phyloP scores from a whole-genome alignment of 73 alveolate genomes.

The Paramecium tetraurelia region DNA sequence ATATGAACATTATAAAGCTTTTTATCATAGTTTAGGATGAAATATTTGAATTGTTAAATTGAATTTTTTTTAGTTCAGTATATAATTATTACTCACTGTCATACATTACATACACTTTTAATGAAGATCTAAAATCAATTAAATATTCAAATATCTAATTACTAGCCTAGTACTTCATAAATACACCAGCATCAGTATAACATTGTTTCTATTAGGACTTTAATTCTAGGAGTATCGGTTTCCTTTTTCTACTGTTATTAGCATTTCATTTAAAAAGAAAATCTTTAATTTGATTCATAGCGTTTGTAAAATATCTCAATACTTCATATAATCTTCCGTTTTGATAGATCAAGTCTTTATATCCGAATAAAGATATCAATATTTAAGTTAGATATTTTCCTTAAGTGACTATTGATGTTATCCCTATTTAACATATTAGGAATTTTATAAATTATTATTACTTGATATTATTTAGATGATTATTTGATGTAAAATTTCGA shows the following conservation, averaged over 20 bases:
- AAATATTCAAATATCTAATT: not conserved
- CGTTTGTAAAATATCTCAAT: not conserved
- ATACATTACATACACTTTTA: not conserved
- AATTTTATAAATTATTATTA: too few relatives aligned
- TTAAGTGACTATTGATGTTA: not conserved
- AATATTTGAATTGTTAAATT: not conserved
- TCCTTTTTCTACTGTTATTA: not conserved
- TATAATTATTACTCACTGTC: not conserved
- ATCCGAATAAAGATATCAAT: not conserved
- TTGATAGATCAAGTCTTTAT: not conserved
- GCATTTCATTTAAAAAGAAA: not conserved
- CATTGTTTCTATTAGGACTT: not conserved
- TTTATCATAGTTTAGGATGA: not conserved
- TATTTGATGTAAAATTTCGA: too few relatives aligned
- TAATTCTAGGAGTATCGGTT: not conserved
- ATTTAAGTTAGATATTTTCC: not conserved
- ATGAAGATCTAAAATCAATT: not conserved
- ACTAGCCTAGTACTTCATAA: not conserved
- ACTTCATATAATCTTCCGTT: not conserved
- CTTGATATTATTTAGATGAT: too few relatives aligned
- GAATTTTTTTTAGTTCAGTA: not conserved
- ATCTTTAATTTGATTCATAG: not conserved
- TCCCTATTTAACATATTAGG: not conserved
- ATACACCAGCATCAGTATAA: not conserved
- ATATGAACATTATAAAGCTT: not conserved